Percentiles rank a stretch among this genome's conserved stretches.
These are phyloP conservation scores for Tylopilus sp. DNA, from an alignment of 1,284 basidiomycete species.

Conservation along the genomic window DNA sequence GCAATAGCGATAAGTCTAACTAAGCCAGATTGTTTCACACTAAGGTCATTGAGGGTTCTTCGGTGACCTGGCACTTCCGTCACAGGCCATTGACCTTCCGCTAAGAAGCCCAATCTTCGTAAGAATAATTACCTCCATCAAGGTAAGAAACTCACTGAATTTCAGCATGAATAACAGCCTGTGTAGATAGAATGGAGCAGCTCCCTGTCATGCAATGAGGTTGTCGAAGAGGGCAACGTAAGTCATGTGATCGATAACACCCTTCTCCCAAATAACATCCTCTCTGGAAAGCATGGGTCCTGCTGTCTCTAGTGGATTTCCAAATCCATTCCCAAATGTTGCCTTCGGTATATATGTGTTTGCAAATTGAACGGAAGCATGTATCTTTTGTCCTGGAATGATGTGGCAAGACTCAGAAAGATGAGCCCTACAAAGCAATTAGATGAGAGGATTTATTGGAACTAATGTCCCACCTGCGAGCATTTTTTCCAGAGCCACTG, in stretches of 20 bases:
- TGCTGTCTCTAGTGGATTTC: constrained; percentile 6
- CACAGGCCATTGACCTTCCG: constrained; percentile 5
- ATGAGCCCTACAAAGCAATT: background rate
- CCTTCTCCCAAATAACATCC: constrained; percentile 9
- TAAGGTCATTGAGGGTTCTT: constrained; percentile 4
- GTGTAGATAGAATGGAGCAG: constrained; percentile 6
- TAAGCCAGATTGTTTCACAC: constrained; percentile 1
- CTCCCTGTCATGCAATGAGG: constrained; percentile 2
- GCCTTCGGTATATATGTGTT: constrained; percentile 10
- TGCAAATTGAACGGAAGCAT: constrained; percentile 3
- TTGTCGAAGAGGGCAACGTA: constrained; percentile 7
- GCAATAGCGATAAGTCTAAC: constrained; percentile 7
- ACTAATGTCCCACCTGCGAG: background rate
- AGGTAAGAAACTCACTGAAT: constrained; percentile 2
- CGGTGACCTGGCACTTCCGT: background rate
- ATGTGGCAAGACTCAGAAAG: constrained; percentile 7
- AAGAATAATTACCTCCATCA: background rate
- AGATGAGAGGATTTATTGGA: background rate
- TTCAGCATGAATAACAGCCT: constrained; percentile 8
- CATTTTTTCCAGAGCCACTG: constrained; percentile 3
- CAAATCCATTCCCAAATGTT: constrained; percentile 9
- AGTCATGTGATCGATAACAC: constrained; percentile 2
- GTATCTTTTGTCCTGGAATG: constrained; percentile 10
- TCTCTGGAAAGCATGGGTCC: constrained; percentile 6
- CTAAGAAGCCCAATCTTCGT: background rate